Base-by-base conservation (phyloP, 805 yeast species). In the Cyberlindnera mrakii region DNA sequence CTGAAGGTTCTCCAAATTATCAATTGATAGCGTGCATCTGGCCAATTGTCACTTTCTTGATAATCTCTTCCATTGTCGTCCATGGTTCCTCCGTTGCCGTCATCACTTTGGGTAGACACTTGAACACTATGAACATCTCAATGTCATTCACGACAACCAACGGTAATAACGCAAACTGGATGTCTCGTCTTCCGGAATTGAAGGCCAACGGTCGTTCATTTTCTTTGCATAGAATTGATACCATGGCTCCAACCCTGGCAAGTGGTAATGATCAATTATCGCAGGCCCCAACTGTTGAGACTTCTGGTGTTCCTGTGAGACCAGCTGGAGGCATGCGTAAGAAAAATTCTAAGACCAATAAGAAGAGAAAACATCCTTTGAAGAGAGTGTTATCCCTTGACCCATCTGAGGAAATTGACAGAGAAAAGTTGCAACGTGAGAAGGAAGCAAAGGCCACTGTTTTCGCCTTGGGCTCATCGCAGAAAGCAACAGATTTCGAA, bases 81-180 rank as follows among this genome's bases (percentile, higher is more conserved):
- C 97, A 89, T 63, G 97, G 97, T 3, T 87, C 95, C 0, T 86
- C 96, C 0, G 88, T 87, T 20, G 93, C 93, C 5, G 86, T 78
- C 11, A 52, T 57, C 20, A 42, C 45, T 5, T 34, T 51, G 43
- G 98, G 99, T 39, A 85, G 82, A 57, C 84, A 91, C 45, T 74
- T 91, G 61, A 89, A 90, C 67, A 83, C 95, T 41, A 85, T 93
- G 82, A 87, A 96, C 30, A 45, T 48, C 33, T 39, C 49, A 4
- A 85, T 90, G 83, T 78, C 97, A 0, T 83, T 87, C 59, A 88
- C 96, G 17, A 77, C 78, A 23, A 78, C 77, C 19, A 82, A 80
- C 46, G 76, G 73, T 16, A 63, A 68, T 60, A 73, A 75, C 17
- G 71, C 82, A 7, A 70, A 84, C 25, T 85, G 97, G 96, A 78